These are phyloP conservation scores for Verticillium klebahnii DNA, from an alignment of 2,329 filamentous ascomycete genomes.

Conservation along the genomic window DNA sequence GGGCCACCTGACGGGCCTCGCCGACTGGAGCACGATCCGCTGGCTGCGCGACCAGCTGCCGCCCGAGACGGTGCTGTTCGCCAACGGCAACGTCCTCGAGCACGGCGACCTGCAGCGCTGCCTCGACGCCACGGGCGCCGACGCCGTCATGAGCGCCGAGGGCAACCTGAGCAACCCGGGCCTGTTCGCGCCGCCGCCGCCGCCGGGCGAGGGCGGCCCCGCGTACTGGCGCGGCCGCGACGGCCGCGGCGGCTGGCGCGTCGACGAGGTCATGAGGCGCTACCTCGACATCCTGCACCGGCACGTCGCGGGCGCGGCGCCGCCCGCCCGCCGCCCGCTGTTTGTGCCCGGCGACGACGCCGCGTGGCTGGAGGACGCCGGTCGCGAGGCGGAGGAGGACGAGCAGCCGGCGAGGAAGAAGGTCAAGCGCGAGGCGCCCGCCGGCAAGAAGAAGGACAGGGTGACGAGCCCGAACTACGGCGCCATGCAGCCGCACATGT, in stretches of 20 bases:
- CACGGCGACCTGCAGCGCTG: constrained; percentile 73
- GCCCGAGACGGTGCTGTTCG: constrained; percentile 86
- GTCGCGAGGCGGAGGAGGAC: constrained; percentile 16
- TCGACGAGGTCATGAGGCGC: constrained; percentile 81
- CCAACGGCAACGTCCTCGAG: constrained; percentile 90
- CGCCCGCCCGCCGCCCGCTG: constrained; percentile 65
- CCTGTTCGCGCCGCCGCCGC: constrained; percentile 70
- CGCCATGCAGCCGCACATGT: constrained; percentile 86
- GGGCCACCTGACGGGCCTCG: constrained; percentile 87
- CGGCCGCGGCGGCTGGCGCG: constrained; percentile 77
- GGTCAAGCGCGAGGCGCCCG: constrained; percentile 18
- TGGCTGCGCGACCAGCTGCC: constrained; percentile 81
- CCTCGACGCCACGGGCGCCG: constrained; percentile 77
- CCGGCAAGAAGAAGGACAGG: constrained; percentile 30
- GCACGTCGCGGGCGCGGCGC: constrained; percentile 63
- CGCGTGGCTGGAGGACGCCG: constrained; percentile 35
- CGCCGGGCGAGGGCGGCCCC: constrained; percentile 58
- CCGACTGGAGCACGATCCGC: constrained; percentile 83
- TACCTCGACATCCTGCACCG: constrained; percentile 89
- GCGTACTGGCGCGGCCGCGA: constrained; percentile 84
- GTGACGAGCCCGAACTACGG: constrained; percentile 68
- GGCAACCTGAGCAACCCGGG: constrained; percentile 89
- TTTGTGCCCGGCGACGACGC: constrained; percentile 62
- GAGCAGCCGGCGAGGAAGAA: constrained; percentile 41
- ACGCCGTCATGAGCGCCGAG: constrained; percentile 94